Evolutionary conservation across 805 yeast genomes (phyloP).

Genomic region (Tanozyma kutaoensis): DNA sequence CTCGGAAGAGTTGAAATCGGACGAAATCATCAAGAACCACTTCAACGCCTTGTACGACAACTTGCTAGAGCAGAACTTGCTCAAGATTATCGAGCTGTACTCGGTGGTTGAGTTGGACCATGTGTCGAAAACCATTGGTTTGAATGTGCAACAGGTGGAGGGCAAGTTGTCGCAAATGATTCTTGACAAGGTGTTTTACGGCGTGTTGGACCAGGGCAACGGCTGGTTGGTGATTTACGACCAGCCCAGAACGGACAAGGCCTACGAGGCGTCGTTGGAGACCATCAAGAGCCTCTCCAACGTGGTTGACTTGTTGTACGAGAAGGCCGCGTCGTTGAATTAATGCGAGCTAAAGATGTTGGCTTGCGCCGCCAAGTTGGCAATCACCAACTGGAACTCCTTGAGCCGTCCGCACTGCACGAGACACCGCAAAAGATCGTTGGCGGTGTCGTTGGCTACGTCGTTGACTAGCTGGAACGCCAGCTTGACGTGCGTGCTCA

Average conservation of each 20-base stretch:
- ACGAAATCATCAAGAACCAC: constrained; percentile 81
- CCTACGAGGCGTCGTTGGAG: constrained; percentile 79
- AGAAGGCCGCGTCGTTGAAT: constrained; percentile 79
- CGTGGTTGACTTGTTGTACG: constrained; percentile 85
- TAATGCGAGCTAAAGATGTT: constrained; percentile 12
- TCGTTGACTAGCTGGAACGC: constrained; percentile 48
- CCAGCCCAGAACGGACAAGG: constrained; percentile 76
- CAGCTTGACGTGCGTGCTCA: constrained; percentile 3
- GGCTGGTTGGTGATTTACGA: constrained; percentile 93
- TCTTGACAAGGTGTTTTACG: constrained; percentile 86
- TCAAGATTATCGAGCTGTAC: constrained; percentile 92
- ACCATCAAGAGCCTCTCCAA: constrained; percentile 76
- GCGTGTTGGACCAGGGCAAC: constrained; percentile 95
- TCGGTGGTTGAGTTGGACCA: constrained; percentile 90
- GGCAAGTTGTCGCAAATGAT: constrained; percentile 95
- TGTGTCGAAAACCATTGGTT: constrained; percentile 76
- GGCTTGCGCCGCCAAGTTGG: constrained; percentile 41
- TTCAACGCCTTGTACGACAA: constrained; percentile 89
- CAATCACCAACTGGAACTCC: constrained; percentile 39
- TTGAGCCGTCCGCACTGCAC: constrained; percentile 38
- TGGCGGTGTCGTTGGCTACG: constrained; percentile 53
- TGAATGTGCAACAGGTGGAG: constrained; percentile 80
- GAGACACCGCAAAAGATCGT: constrained; percentile 50
- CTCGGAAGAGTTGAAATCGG: constrained; percentile 66
- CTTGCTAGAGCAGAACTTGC: constrained; percentile 80